phyloP scores from a whole-genome alignment of 352 stramenopile genomes.

The Phytophthora tentaculata region DNA sequence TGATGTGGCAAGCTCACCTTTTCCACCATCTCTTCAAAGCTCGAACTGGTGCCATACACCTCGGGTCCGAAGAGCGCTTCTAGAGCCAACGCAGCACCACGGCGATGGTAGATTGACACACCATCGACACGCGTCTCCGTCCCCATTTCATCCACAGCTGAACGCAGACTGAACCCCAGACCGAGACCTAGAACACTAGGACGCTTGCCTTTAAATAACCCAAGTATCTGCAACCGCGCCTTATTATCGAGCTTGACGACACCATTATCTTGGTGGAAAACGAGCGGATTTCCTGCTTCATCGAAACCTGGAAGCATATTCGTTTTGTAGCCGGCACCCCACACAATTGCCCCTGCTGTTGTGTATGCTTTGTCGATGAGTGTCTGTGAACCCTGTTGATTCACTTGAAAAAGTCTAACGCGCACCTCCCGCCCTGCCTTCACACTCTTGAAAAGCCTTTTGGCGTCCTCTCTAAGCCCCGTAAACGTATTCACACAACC shows the following conservation, averaged over 20 bases:
- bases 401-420: slow-evolving; percentile 81
- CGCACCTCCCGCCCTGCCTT: slow-evolving; percentile 60
- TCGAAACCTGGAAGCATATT: slow-evolving; percentile 64
- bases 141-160: slow-evolving; percentile 82
- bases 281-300: slow-evolving; percentile 44
- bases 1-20: slow-evolving; percentile 52
- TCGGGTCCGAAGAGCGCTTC: slow-evolving; percentile 64
- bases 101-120: slow-evolving; percentile 87
- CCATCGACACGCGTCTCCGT: slow-evolving; percentile 77
- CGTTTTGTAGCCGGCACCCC: slow-evolving; percentile 82
- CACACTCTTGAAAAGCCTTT: slow-evolving; percentile 75
- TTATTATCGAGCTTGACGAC: slow-evolving; percentile 75
- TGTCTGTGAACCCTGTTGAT: slow-evolving; percentile 55
- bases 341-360: slow-evolving; percentile 76
- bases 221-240: slow-evolving; percentile 48
- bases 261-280: slow-evolving; percentile 59
- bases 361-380: slow-evolving; percentile 73
- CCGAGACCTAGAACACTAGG: slow-evolving; percentile 70
- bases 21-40: slow-evolving; percentile 88
- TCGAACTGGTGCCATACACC: slow-evolving; percentile 65
- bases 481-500: slow-evolving; percentile 89
- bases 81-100: slow-evolving; percentile 75
- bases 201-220: slow-evolving; percentile 20
- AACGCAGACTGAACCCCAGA: slow-evolving; percentile 80
- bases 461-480: slow-evolving; percentile 83